These are phyloP conservation scores for Fusarium sp. DNA, from an alignment of 2,329 filamentous ascomycete genomes.

Conservation along the genomic window DNA sequence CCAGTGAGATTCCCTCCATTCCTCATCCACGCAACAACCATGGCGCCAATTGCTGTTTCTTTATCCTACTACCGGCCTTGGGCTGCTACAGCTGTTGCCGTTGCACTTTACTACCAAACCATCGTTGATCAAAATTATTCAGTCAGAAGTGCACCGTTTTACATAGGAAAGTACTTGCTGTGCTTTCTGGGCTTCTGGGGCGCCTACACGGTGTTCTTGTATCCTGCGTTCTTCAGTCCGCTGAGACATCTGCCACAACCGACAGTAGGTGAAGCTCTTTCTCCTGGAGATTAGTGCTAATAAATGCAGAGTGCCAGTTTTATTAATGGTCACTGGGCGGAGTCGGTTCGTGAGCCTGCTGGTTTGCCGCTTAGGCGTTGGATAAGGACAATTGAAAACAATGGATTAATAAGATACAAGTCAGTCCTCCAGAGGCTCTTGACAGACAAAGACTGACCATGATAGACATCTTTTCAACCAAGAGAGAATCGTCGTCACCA, in stretches of 20 bases:
- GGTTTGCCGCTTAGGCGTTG: conserved; percentile 28
- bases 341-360: conserved; percentile 30
- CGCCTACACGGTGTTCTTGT: conserved; percentile 11
- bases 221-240: conserved; percentile 21
- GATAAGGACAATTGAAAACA: conserved; percentile 35
- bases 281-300: accelerated
- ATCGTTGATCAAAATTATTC: neutral
- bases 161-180: neutral
- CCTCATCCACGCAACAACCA: conserved; percentile 5
- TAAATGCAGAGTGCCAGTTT: neutral
- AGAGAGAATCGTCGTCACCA: conserved; percentile 26
- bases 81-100: neutral
- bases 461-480: conserved; percentile 29
- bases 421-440: neutral
- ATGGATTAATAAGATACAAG: conserved; percentile 32
- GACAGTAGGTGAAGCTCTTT: neutral
- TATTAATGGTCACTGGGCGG: conserved; percentile 34
- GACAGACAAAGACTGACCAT: accelerated
- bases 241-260: conserved; percentile 20
- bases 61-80: conserved; percentile 28
- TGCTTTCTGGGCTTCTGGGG: conserved; percentile 17
- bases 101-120: neutral
- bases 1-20: conserved; percentile 3
- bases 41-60: conserved; percentile 17
- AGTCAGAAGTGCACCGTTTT: neutral